Base-by-base conservation (phyloP, 140 eudicot genomes). In the Bidens hawaiensis region DNA sequence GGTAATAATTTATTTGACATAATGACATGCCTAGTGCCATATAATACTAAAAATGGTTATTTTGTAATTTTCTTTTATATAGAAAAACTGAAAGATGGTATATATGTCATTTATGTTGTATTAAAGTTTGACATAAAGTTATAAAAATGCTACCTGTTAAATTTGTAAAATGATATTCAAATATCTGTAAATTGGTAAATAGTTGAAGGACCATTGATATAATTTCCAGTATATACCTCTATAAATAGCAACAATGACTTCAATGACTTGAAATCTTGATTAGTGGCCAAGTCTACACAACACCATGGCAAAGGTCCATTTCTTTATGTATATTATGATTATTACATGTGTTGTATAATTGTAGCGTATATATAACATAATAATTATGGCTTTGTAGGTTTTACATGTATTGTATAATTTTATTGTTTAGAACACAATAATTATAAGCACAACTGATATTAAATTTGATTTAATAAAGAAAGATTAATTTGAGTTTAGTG, bases 271-370 rank as follows among this genome's bases (percentile, higher is more conserved):
- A n/a, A n/a, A n/a, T n/a, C n/a, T n/a, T n/a, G n/a, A n/a, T n/a
- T n/a, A 46, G 64, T 48, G 55, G n/a, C 25, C 23, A 65, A 50
- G 43, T 60, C 10, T 28, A 25, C 43, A 54, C 47, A 72, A 1
- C 74, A 66, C 64, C 47, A 74, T 74, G 79, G 74, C 69, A 27
- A 67, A 74, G 79, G 79, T 74, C 45, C 11, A 34, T 9, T 10
- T n/a, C 43, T 38, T 38, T 33, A 38, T 18, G 6, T 46, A 68
- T 25, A 10, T 9, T 22, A 8, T 31, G 40, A 34, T 8, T 34
- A 1, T 38, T 38, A 38, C 45, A 38, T 38, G 45, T 38, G 45
- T 38, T 38, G 45, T 38, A 38, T 38, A 38, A 38, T 38, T 38
- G 13, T 38, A 38, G 2, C 11, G 42, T 36, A 10, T 1, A n/a